These are phyloP conservation scores for Suillus americanus DNA, from an alignment of 768 basidiomycete genomes.

Conservation along the genomic window DNA sequence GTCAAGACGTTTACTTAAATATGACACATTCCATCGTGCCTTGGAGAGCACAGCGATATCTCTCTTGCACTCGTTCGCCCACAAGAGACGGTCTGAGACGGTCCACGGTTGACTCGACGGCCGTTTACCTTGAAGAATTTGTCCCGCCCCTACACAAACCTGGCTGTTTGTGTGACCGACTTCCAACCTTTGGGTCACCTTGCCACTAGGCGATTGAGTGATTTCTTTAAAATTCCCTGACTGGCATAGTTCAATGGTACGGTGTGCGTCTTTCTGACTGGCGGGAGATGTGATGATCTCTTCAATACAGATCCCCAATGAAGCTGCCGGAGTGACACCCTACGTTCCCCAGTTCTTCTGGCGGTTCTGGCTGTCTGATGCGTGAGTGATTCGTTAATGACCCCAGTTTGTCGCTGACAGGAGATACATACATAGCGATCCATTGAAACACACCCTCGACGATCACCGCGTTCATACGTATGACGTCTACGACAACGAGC, in stretches of 20 bases:
- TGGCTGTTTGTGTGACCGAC: background rate
- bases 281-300: background rate
- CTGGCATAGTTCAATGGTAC: background rate
- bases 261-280: background rate
- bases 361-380: constrained; percentile 49
- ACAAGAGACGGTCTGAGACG: background rate
- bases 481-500: constrained; percentile 50
- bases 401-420: background rate
- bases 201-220: too few relatives aligned
- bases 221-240: background rate
- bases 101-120: background rate
- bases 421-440: constrained; percentile 18
- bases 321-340: constrained; percentile 25
- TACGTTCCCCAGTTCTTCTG: constrained; percentile 49
- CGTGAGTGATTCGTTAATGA: constrained; percentile 30
- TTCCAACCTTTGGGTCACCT: background rate
- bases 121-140: background rate
- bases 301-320: background rate
- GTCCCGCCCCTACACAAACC: background rate
- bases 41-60: background rate
- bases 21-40: constrained; percentile 6
- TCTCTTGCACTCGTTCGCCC: background rate
- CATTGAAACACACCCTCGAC: constrained; percentile 29
- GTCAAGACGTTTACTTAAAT: constrained; percentile 4
- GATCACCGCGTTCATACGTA: constrained; percentile 50